phyloP scores from a whole-genome alignment of 305 asterid genomes.

The Plantago coronopus region DNA sequence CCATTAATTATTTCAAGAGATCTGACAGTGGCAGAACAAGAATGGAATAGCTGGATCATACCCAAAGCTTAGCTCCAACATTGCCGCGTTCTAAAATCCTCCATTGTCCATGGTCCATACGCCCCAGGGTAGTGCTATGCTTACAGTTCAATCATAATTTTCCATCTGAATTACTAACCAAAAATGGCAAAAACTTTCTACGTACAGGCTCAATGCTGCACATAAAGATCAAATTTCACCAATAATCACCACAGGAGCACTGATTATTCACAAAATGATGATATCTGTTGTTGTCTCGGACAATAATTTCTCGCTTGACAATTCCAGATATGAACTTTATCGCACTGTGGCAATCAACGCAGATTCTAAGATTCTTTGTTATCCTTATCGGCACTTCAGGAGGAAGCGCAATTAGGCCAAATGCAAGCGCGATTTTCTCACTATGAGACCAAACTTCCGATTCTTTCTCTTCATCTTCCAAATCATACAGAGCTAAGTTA shows the following conservation, averaged over 20 bases:
- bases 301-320: slow-evolving; percentile 61
- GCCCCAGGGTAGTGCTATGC: background rate
- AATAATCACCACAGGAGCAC: slow-evolving; percentile 81
- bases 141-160: background rate
- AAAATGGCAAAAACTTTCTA: no score
- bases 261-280: slow-evolving; percentile 54
- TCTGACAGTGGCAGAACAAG: background rate
- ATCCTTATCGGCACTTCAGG: slow-evolving; percentile 72
- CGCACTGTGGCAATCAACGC: slow-evolving; percentile 90
- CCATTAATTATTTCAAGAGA: background rate
- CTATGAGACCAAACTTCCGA: slow-evolving; percentile 84
- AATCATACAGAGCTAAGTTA: slow-evolving; percentile 59
- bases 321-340: slow-evolving; percentile 75
- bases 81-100: no score
- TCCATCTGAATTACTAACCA: background rate
- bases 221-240: slow-evolving; percentile 36
- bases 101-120: background rate
- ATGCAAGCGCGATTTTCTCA: slow-evolving; percentile 89
- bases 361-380: slow-evolving; percentile 76
- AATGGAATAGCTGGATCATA: background rate
- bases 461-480: slow-evolving; percentile 91
- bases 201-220: background rate
- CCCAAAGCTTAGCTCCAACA: background rate
- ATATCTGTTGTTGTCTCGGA: slow-evolving; percentile 68
- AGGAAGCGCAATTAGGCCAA: slow-evolving; percentile 74